Conservation (phyloP, 2,329 filamentous ascomycete species). For the Huntiella abstrusa region DNA sequence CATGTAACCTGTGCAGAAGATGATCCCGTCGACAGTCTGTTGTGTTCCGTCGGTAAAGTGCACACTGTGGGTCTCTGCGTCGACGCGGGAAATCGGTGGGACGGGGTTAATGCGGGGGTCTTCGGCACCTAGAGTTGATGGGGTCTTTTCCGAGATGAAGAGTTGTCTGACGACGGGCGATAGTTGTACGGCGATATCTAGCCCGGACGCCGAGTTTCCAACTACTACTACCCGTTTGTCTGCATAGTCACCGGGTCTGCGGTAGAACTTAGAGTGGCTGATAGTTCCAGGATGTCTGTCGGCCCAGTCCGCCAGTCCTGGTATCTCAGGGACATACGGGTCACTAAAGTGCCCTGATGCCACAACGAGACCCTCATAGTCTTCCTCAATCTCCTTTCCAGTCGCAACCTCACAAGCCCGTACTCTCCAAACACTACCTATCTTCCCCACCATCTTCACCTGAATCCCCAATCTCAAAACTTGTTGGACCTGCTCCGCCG, state of each 20-base stretch:
- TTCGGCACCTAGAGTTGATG: background rate
- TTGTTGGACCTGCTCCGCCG: background rate
- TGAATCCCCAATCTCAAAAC: slow-evolving; percentile 2
- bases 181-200: slow-evolving; percentile 40
- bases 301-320: slow-evolving; percentile 30
- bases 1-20: slow-evolving; percentile 48
- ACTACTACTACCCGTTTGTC: slow-evolving; percentile 41
- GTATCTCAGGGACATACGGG: slow-evolving; percentile 32
- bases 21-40: slow-evolving; percentile 37
- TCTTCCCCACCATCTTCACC: slow-evolving; percentile 17
- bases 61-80: slow-evolving; percentile 23
- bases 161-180: slow-evolving; percentile 25
- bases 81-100: slow-evolving; percentile 29
- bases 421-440: slow-evolving; percentile 8
- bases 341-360: slow-evolving; percentile 42
- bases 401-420: background rate
- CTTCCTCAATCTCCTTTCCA: slow-evolving; percentile 21
- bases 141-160: slow-evolving; percentile 15
- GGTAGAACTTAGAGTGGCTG: slow-evolving; percentile 35
- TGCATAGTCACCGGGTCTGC: slow-evolving; percentile 25
- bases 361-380: slow-evolving; percentile 41
- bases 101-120: slow-evolving; percentile 31
- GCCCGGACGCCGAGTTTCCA: slow-evolving; percentile 44
- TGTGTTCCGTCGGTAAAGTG: slow-evolving; percentile 38
- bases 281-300: slow-evolving; percentile 28